Conservation (phyloP, 1,284 basidiomycete species). For the Cryptococcus deneoformans region DNA sequence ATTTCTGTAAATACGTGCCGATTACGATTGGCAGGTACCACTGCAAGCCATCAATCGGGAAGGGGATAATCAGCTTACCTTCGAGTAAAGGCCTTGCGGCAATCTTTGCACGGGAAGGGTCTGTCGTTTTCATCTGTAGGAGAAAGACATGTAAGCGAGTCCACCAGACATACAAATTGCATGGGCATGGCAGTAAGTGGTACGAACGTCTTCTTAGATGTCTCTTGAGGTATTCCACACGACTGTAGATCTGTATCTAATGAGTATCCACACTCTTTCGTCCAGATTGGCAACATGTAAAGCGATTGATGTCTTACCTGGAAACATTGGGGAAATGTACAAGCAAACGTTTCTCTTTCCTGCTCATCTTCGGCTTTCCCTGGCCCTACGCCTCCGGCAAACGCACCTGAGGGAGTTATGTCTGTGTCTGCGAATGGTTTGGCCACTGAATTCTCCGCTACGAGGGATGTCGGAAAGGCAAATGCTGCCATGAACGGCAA, state of each 20-base stretch:
- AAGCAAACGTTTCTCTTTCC: slow-evolving; percentile 45
- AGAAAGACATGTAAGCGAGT: background rate
- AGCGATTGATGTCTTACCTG: slow-evolving; percentile 24
- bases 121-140: slow-evolving; percentile 47
- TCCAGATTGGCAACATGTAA: background rate
- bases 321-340: slow-evolving; percentile 42
- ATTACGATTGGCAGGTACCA: background rate
- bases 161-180: background rate
- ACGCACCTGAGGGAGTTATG: too few relatives aligned
- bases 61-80: slow-evolving; percentile 31
- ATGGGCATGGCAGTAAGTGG: background rate
- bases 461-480: too few relatives aligned
- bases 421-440: too few relatives aligned
- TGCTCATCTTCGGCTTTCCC: slow-evolving; percentile 27
- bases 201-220: slow-evolving; percentile 51
- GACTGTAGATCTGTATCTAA: slow-evolving; percentile 39
- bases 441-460: too few relatives aligned
- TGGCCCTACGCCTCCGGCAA: slow-evolving; percentile 6
- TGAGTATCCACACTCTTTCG: background rate
- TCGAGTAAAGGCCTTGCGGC: slow-evolving; percentile 49
- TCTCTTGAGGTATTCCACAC: slow-evolving; percentile 50
- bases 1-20: too few relatives aligned
- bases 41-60: background rate
- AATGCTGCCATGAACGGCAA: too few relatives aligned
- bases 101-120: slow-evolving; percentile 49